A percentile compares a stretch with the other conserved stretches of the same genome.
phyloP scores from a whole-genome alignment of 768 basidiomycete genomes.

The Rhodotorula paludigena region DNA sequence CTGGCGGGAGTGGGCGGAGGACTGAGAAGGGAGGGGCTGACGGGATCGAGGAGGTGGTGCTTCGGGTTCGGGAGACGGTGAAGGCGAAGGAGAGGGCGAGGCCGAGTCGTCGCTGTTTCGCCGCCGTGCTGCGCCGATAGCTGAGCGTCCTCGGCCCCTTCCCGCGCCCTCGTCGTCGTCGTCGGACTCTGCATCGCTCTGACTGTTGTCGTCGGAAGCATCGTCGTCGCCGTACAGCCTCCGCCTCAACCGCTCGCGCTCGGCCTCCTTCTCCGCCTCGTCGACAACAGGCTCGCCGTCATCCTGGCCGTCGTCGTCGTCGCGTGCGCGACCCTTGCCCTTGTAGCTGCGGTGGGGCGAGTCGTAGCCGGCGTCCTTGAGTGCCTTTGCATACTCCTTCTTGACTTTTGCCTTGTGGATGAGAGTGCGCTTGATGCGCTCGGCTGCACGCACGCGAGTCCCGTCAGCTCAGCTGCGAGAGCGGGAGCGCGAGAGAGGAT shows the following conservation, averaged over 20 bases:
- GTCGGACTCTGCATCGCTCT: conserved; percentile 17
- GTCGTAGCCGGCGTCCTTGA: conserved; percentile 35
- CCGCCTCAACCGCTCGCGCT: conserved; percentile 25
- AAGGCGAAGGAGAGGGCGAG: conserved; percentile 1
- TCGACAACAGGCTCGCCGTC: conserved; percentile 20
- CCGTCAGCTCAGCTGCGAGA: background rate
- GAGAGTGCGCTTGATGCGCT: conserved; percentile 36
- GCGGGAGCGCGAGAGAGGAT: background rate
- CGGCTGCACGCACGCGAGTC: background rate
- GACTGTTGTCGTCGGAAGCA: conserved; percentile 16
- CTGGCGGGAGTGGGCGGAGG: background rate
- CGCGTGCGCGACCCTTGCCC: background rate
- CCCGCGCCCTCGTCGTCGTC: background rate
- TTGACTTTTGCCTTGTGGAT: conserved; percentile 41
- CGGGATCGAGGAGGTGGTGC: background rate
- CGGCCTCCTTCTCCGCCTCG: conserved; percentile 18
- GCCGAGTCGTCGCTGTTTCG: conserved; percentile 16
- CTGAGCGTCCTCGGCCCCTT: too few relatives aligned
- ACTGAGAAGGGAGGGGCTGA: conserved; percentile 20
- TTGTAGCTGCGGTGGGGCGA: background rate
- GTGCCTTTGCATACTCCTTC: conserved; percentile 29
- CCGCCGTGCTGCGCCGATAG: conserved; percentile 5
- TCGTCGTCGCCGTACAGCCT: conserved; percentile 32
- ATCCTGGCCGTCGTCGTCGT: conserved; percentile 4
- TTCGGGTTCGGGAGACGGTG: conserved; percentile 11